Percentiles rank a stretch among this genome's conserved stretches.
Evolutionary conservation across 1,284 basidiomycete genomes (phyloP).

Genomic region (Rhodotorula sp.): DNA sequence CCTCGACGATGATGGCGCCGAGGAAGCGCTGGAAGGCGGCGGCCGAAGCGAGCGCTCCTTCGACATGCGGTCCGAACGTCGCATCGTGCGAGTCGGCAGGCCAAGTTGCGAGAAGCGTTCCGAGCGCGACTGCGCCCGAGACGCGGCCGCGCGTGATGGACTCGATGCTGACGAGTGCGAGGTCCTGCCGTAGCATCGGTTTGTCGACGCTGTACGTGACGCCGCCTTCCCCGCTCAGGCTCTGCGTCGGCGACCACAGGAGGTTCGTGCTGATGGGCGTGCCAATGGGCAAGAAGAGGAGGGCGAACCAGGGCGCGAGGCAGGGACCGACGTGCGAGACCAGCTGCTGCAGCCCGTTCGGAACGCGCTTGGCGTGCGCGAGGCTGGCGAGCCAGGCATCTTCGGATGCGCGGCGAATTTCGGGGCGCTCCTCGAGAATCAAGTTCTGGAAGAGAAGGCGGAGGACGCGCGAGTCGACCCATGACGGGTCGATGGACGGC

Average conservation of each 20-base stretch:
- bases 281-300: conserved; percentile 90
- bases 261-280: conserved; percentile 69
- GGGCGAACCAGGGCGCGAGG: conserved; percentile 69
- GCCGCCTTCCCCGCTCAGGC: conserved; percentile 52
- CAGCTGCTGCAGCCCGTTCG: conserved; percentile 17
- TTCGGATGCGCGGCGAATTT: conserved; percentile 80
- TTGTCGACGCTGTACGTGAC: conserved; percentile 94
- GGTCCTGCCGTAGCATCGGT: conserved; percentile 88
- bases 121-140: conserved; percentile 76
- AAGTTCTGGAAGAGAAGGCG: conserved; percentile 92
- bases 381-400: conserved; percentile 65
- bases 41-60: conserved; percentile 77
- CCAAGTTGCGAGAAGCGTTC: conserved; percentile 50
- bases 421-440: conserved; percentile 82
- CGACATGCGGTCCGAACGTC: conserved; percentile 61
- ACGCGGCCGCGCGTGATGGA: conserved; percentile 79
- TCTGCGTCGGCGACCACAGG: conserved; percentile 65
- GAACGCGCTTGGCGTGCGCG: background rate
- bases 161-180: conserved; percentile 78
- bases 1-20: conserved; percentile 79
- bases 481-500: conserved; percentile 67
- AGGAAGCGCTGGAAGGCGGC: conserved; percentile 92
- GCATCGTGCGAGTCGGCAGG: conserved; percentile 40
- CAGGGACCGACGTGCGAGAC: conserved; percentile 40
- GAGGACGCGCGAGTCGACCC: conserved; percentile 77